Evolutionary conservation across 139 green algal species (phyloP), one percentile per base, ranked within the genome.

Genomic region (Ettlia oleoabundans): DNA sequence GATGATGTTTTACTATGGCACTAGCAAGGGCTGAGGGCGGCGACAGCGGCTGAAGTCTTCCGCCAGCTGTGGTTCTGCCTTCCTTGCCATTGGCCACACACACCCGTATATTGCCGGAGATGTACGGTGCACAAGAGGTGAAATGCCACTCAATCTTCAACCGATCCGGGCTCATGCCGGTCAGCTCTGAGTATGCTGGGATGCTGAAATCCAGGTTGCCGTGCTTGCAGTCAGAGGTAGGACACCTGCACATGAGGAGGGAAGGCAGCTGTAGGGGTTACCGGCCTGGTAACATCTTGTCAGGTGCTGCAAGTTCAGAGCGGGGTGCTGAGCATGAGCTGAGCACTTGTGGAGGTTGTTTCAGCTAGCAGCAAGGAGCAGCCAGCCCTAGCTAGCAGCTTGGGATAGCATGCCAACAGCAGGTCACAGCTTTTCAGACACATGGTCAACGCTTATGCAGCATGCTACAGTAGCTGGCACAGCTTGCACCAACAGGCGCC

Each of bases 111-210:
- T 30, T 42, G 5, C 73, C 73, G 24, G 40, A 26, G 26, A 80
- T 38, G 32, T 33, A 42, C 3, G 38, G 58, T 0, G 40, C 35
- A 37, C 73, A 80, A 35, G 22, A 40, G 0, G 73, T 69, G 33
- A 52, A 80, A 18, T 72, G n/a, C 69, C 69, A 72, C 21, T 80
- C 73, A 4, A 80, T 52, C 38, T 51, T 35, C 9, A 80, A 51
- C 0, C 73, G 53, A 35, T 80, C 73, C 13, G 73, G 72, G 5
- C 32, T 9, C 26, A 80, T 51, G 7, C 73, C 73, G 3, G 73
- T 80, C 35, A 80, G 26, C 10, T 80, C 53, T 15, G 19, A 10
- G 52, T 69, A 80, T 0, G 53, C 35, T 4, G 33, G 38, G 24
- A n/a, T 38, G 13, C 30, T 52, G 18, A 80, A 69, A 24, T 80